Evolutionary conservation across 2,329 filamentous ascomycete species (phyloP), one percentile per base, ranked within the genome.

Genomic region (Leptodontidium sp.): DNA sequence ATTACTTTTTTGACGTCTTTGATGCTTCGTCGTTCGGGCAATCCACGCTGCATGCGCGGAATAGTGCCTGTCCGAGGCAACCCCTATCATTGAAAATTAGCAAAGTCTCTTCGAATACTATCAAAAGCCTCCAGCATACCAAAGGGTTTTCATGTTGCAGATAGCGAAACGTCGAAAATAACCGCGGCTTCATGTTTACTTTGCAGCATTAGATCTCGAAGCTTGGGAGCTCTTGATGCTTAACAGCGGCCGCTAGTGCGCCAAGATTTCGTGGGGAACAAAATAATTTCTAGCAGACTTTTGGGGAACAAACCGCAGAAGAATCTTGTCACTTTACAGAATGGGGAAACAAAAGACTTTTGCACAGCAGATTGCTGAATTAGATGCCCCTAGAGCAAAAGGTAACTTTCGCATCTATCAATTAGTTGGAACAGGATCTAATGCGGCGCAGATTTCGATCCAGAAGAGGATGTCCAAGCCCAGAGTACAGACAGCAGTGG

Each of bases 1-100:
- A 99, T 88, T n/a, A 98, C 90, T 79, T 97, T 97, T 73, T 89
- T 87, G 29, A 99, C 95, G 78, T 94, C 90, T 32, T 87, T 87
- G 74, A 99, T 97, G 74, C 88, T 90, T 72, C 93, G 88, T 76
- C 91, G 90, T 75, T 93, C 88, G 0, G 96, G 95, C 12, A 97
- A 86, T 29, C 93, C 93, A 64, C 93, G 89, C 81, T 93, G 92
- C 84, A 93, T 89, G 49, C 91, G 90, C 40, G 90, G 91, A 69
- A 94, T 87, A 40, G 84, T 86, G 40, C 91, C 94, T 24, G 91
- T 92, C 70, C 90, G 89, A 24, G 95, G 95, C 17, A 98, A 88
- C 32, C 95, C 95, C 94, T 98, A 12, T n/a, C 15, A 4, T 1
- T 24, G 8, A 57, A 29, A 24, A 35, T 68, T 24, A 70, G 29